Evolutionary conservation across 768 basidiomycete species (phyloP), one percentile per base, ranked within the genome.

Genomic region (Mycena metata): DNA sequence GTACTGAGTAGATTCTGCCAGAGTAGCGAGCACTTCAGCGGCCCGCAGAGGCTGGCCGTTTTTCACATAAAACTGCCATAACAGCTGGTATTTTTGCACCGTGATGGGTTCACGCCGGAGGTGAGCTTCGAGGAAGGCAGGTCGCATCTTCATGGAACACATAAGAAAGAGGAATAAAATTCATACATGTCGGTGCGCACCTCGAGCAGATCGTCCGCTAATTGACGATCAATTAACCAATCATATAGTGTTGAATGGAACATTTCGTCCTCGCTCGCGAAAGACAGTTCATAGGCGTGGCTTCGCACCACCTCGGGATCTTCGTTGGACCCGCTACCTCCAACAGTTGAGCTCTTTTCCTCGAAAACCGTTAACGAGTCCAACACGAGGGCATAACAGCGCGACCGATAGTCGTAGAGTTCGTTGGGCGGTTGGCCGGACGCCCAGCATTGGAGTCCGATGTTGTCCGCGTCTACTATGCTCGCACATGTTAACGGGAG

Each of bases 1-100:
- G 75, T 69, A 96, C 94, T 93, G 86, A 19, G 86, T 86, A 16
- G 95, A 92, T 74, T 97, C 94, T 35, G 98, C 96, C 52, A 99
- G 82, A 16, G 87, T 83, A 15, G 88, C 87, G 50, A 99, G 87
- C 0, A 97, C 91, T 76, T 93, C 90, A 1, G 98, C 96, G 3
- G 98, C 97, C 49, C 93, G 87, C 51, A 96, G 78, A 36, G 93
- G 93, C 72, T 96, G 92, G 1, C 92, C 92, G 72, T 94, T 92
- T 74, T 97, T 94, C 59, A 97, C 96, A 75, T 98, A 97, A 80
- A 95, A 98, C 74, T 98, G 95, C 98, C 98, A 99, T 3, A 99
- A 83, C 2, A 99, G 81, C 73, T 99, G 94, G 74, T 87, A 90
- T 76, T 96, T 96, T 71, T 92, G 87, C 17, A 93, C 89, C 0